Evolutionary conservation across 805 yeast genomes (phyloP).

Genomic region (Nakazawaea siamensis): DNA sequence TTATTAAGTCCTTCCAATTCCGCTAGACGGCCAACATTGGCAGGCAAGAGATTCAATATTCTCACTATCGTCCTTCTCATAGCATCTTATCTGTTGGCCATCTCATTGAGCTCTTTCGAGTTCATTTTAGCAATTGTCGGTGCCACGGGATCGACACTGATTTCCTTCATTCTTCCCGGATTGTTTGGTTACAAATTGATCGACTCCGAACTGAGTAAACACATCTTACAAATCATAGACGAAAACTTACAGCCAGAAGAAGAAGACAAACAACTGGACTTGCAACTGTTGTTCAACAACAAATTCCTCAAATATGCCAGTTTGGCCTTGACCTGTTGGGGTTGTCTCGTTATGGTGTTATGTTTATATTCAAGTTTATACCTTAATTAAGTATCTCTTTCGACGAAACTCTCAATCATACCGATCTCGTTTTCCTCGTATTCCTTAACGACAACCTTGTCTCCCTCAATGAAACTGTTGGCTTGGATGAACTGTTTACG

Average conservation of each 20-base stretch:
- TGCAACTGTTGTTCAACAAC: constrained; percentile 6
- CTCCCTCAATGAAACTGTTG: constrained; percentile 47
- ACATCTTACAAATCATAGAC: constrained; percentile 2
- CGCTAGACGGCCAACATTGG: constrained; percentile 26
- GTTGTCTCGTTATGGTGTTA: constrained; percentile 43
- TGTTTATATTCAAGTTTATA: constrained; percentile 44
- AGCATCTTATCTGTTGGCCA: constrained; percentile 46
- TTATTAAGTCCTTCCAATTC: not conserved
- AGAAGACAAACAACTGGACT: constrained; percentile 14
- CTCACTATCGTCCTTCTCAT: constrained; percentile 41
- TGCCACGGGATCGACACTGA: constrained; percentile 76
- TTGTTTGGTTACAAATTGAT: constrained; percentile 59
- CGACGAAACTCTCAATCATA: constrained; percentile 70
- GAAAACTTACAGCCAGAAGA: constrained; percentile 6
- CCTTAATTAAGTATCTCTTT: constrained; percentile 32
- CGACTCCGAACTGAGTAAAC: constrained; percentile 14
- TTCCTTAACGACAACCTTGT: constrained; percentile 49
- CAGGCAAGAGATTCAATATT: constrained; percentile 34
- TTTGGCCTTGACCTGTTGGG: constrained; percentile 41
- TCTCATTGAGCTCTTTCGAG: constrained; percentile 55
- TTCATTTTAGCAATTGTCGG: constrained; percentile 68
- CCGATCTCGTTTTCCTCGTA: constrained; percentile 70
- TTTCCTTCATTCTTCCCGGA: constrained; percentile 74
- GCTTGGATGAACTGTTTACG: constrained; percentile 82
- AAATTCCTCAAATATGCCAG: constrained; percentile 15